These are phyloP conservation scores for Oidiodendron maius DNA, from an alignment of 495 filamentous ascomycete species.

Conservation along the genomic window DNA sequence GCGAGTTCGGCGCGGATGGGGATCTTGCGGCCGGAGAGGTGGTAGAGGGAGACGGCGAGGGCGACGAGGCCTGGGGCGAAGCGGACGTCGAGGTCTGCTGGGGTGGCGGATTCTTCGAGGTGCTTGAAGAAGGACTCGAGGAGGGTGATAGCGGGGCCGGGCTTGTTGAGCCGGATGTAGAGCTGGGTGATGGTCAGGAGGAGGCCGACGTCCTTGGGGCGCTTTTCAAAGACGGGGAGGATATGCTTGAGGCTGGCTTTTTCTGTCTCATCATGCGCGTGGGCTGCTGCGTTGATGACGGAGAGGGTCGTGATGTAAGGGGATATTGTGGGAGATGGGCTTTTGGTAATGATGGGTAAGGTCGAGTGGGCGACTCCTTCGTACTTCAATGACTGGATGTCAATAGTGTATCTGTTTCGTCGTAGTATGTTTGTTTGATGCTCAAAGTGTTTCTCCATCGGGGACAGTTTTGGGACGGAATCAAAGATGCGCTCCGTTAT, in stretches of 20 bases:
- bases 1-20: conserved; percentile 66
- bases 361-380: conserved; percentile 65
- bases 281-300: conserved; percentile 76
- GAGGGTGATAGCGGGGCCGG: conserved; percentile 65
- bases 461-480: conserved; percentile 46
- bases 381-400: conserved; percentile 76
- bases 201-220: conserved; percentile 79
- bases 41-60: conserved; percentile 77
- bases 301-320: conserved; percentile 57
- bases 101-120: conserved; percentile 60
- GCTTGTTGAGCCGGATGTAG: conserved; percentile 69
- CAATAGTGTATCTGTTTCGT: conserved; percentile 63
- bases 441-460: conserved; percentile 68
- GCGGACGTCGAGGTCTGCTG: conserved; percentile 56
- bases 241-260: conserved; percentile 68
- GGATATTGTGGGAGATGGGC: conserved; percentile 48
- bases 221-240: conserved; percentile 64
- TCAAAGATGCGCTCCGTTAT: conserved; percentile 64
- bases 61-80: conserved; percentile 84
- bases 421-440: conserved; percentile 65
- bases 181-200: conserved; percentile 80
- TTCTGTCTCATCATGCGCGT: conserved; percentile 55
- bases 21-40: conserved; percentile 66
- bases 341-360: conserved; percentile 46
- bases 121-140: conserved; percentile 69